Evolutionary conservation across 2,329 filamentous ascomycete genomes (phyloP).

Genomic region (Acephala macrosclerotiorum): DNA sequence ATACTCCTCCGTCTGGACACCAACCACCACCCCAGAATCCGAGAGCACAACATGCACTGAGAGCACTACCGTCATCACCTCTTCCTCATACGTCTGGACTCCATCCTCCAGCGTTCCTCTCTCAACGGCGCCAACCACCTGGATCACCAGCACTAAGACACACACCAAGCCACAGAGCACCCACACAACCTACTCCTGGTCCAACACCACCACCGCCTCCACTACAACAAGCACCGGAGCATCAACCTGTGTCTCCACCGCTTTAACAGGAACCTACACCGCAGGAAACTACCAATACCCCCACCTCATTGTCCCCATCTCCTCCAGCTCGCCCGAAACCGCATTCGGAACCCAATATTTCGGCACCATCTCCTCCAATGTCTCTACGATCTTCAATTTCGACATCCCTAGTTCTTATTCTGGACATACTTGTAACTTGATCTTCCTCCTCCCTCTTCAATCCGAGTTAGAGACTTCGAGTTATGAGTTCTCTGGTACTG

Average conservation of each 20-base stretch:
- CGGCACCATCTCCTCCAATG: constrained; percentile 59
- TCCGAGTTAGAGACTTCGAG: constrained; percentile 65
- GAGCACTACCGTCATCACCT: background rate
- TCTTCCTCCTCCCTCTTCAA: constrained; percentile 69
- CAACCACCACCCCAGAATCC: background rate
- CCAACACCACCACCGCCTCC: background rate
- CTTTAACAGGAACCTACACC: constrained; percentile 46
- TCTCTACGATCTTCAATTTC: constrained; percentile 73
- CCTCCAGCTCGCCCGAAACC: constrained; percentile 59
- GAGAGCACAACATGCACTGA: background rate
- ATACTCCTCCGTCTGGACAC: too few relatives aligned
- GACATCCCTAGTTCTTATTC: constrained; percentile 62
- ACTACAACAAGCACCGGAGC: constrained; percentile 10
- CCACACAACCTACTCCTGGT: background rate
- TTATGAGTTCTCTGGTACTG: constrained; percentile 61
- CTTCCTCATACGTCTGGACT: background rate
- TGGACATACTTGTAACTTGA: constrained; percentile 66
- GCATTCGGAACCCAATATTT: constrained; percentile 61
- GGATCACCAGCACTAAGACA: background rate
- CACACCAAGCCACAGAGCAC: background rate
- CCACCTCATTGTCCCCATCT: constrained; percentile 68
- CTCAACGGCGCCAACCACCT: constrained; percentile 6
- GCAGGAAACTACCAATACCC: constrained; percentile 61
- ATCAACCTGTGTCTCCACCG: constrained; percentile 25
- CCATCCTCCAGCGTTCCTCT: background rate